phyloP scores from a whole-genome alignment of 108 stramenopile genomes.

The Epipyxis sp. region DNA sequence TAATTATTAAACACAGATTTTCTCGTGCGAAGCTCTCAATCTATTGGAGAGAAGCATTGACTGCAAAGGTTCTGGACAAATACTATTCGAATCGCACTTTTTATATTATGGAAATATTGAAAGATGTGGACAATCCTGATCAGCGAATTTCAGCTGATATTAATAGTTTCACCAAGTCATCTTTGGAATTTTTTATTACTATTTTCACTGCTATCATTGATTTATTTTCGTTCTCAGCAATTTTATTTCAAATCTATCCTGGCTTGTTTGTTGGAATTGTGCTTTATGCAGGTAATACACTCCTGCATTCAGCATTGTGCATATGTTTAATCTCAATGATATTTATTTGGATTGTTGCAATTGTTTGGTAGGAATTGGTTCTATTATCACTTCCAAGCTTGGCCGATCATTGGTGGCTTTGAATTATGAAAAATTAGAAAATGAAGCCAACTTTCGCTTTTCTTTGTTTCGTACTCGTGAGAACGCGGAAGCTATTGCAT shows the following conservation, averaged over 20 bases:
- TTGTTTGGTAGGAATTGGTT: slow-evolving; percentile 31
- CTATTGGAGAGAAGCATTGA: slow-evolving; percentile 80
- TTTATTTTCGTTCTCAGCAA: slow-evolving; percentile 77
- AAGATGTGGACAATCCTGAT: slow-evolving; percentile 81
- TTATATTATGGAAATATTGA: slow-evolving; percentile 37
- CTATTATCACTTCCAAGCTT: slow-evolving; percentile 39
- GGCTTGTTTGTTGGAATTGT: slow-evolving; percentile 78
- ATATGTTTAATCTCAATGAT: too few relatives aligned
- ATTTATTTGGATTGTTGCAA: background rate
- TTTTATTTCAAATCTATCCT: slow-evolving; percentile 81
- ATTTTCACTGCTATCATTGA: slow-evolving; percentile 77
- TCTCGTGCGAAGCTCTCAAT: slow-evolving; percentile 60
- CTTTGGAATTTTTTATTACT: slow-evolving; percentile 79
- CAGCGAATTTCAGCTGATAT: slow-evolving; percentile 94
- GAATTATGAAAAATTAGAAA: slow-evolving; percentile 72
- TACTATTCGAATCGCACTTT: slow-evolving; percentile 61
- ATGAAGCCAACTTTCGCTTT: slow-evolving; percentile 86
- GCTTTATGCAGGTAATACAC: slow-evolving; percentile 58
- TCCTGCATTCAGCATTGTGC: too few relatives aligned
- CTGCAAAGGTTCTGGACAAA: slow-evolving; percentile 67
- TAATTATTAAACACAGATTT: too few relatives aligned
- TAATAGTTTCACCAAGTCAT: slow-evolving; percentile 74
- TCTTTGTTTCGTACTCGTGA: slow-evolving; percentile 74
- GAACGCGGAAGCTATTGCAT: slow-evolving; percentile 90
- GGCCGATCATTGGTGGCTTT: slow-evolving; percentile 62